A percentile compares a stretch with the other conserved stretches of the same genome.
Evolutionary conservation across 1,139 yeast species (phyloP).

Genomic region (Yamadazyma songkhlaensis): DNA sequence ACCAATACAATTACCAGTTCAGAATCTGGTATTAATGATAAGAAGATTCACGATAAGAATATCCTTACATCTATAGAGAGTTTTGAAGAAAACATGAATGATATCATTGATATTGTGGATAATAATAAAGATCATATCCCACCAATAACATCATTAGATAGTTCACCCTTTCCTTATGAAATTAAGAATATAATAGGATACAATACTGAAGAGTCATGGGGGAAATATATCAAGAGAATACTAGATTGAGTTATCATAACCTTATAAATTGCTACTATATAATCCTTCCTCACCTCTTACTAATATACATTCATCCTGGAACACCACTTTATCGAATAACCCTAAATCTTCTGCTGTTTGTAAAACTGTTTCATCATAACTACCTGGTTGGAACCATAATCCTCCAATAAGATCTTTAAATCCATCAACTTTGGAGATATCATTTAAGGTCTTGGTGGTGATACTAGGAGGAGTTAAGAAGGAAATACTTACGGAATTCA

Average conservation of each 20-base stretch:
- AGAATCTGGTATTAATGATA: slow-evolving; percentile 1
- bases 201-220: slow-evolving; percentile 38
- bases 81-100: slow-evolving; percentile 42
- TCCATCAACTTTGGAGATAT: slow-evolving; percentile 30
- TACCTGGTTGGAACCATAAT: slow-evolving; percentile 84
- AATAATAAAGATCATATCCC: slow-evolving; percentile 66
- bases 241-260: slow-evolving; percentile 33
- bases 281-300: slow-evolving; percentile 66
- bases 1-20: not conserved
- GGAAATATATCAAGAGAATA: slow-evolving; percentile 47
- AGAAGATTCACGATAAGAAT: slow-evolving; percentile 8
- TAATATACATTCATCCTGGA: slow-evolving; percentile 66
- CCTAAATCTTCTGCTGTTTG: slow-evolving; percentile 37
- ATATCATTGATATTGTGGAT: slow-evolving; percentile 52
- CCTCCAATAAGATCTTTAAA: slow-evolving; percentile 44
- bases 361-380: slow-evolving; percentile 57
- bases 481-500: slow-evolving; percentile 52
- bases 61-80: slow-evolving; percentile 29
- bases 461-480: slow-evolving; percentile 74
- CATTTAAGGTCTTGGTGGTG: slow-evolving; percentile 47
- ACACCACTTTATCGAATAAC: slow-evolving; percentile 44
- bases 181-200: slow-evolving; percentile 19
- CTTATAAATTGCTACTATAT: slow-evolving; percentile 26
- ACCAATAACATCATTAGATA: slow-evolving; percentile 65
- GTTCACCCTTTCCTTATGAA: slow-evolving; percentile 64